Evolutionary conservation across 768 basidiomycete species (phyloP).

Genomic region (Boletus rex-veris): DNA sequence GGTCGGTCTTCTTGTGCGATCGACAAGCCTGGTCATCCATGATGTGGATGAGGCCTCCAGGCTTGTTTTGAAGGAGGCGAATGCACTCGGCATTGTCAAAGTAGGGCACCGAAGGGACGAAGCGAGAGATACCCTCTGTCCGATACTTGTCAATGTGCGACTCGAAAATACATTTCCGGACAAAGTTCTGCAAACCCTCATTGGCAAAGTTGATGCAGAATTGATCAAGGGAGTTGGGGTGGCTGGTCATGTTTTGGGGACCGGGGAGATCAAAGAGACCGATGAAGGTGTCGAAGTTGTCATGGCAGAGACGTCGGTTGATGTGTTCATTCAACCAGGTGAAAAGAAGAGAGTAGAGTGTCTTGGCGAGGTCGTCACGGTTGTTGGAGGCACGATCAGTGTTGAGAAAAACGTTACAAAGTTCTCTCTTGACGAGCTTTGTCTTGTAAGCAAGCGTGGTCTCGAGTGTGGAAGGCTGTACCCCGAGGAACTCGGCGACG

Average conservation of each 20-base stretch:
- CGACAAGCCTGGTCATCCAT: slow-evolving; percentile 95
- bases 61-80: slow-evolving; percentile 42
- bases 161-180: slow-evolving; percentile 67
- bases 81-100: slow-evolving; percentile 92
- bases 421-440: slow-evolving; percentile 89
- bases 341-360: slow-evolving; percentile 90
- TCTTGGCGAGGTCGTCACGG: slow-evolving; percentile 90
- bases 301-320: slow-evolving; percentile 91
- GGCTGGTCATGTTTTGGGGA: slow-evolving; percentile 82
- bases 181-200: slow-evolving; percentile 83
- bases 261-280: slow-evolving; percentile 94
- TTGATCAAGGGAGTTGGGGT: slow-evolving; percentile 91
- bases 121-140: slow-evolving; percentile 70
- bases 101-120: slow-evolving; percentile 69
- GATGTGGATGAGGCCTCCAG: slow-evolving; percentile 89
- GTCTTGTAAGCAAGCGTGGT: slow-evolving; percentile 85
- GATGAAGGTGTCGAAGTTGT: slow-evolving; percentile 90
- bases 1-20: slow-evolving; percentile 85
- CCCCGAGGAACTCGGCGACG: slow-evolving; percentile 89
- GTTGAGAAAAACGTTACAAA: slow-evolving; percentile 96
- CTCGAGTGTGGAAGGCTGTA: slow-evolving; percentile 69
- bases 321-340: slow-evolving; percentile 96
- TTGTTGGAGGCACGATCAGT: slow-evolving; percentile 91
- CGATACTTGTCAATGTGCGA: slow-evolving; percentile 78
- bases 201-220: slow-evolving; percentile 97